phyloP scores from a whole-genome alignment of 768 basidiomycete genomes.

The Hemileccinum impolitum region DNA sequence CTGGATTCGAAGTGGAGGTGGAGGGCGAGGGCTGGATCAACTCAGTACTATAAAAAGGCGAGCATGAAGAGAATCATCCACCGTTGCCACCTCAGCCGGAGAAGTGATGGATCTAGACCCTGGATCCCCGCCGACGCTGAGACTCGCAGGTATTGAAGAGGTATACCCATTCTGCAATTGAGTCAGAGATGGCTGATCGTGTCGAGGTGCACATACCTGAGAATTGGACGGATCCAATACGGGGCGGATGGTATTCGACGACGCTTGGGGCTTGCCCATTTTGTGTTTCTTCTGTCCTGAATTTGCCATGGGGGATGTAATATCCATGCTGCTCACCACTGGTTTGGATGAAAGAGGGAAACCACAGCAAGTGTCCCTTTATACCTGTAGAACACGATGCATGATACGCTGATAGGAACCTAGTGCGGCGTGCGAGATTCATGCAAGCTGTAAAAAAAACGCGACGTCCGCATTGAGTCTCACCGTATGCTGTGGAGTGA shows the following conservation, averaged over 20 bases:
- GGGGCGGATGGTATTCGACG: conserved; percentile 3
- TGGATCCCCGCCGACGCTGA: background rate
- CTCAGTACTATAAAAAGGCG: conserved; percentile 9
- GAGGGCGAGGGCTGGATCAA: conserved; percentile 9
- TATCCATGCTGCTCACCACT: background rate
- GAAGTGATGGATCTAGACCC: conserved; percentile 11
- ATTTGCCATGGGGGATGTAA: background rate
- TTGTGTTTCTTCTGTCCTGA: conserved; percentile 13
- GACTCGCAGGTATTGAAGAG: conserved; percentile 13
- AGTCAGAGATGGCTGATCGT: conserved; percentile 11
- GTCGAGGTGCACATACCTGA: conserved; percentile 12
- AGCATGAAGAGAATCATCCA: conserved; percentile 9
- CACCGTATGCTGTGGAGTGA: no score
- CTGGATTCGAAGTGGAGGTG: background rate
- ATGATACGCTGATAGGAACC: conserved; percentile 2
- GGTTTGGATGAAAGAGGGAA: background rate
- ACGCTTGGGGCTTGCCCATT: conserved; percentile 6
- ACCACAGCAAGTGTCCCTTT: conserved; percentile 4
- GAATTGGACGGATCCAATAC: conserved; percentile 14
- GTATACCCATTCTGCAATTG: conserved; percentile 11
- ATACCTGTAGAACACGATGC: conserved; percentile 18
- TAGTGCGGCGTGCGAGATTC: conserved; percentile 6
- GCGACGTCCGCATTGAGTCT: conserved; percentile 24
- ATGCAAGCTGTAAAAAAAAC: conserved; percentile 1
- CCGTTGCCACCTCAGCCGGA: conserved; percentile 12